Evolutionary conservation across 1,139 yeast species (phyloP).

Genomic region (Magnusiomyces sp.): DNA sequence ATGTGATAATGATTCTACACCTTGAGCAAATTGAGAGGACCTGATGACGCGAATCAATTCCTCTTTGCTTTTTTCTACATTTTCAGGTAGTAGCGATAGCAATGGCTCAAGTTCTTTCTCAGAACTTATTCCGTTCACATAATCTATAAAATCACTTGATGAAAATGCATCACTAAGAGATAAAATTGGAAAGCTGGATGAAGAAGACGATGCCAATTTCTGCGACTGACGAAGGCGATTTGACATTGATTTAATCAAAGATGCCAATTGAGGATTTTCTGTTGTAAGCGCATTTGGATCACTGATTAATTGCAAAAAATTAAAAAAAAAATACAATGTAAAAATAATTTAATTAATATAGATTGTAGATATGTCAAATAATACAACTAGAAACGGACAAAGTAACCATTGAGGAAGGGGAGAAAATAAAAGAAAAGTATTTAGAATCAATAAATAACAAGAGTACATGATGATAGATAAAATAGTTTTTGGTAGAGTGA

Average conservation of each 20-base stretch:
- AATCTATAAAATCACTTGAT: conserved; percentile 33
- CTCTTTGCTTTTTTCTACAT: conserved; percentile 35
- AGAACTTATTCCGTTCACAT: conserved; percentile 35
- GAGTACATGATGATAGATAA: too few species aligned
- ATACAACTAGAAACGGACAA: too few species aligned
- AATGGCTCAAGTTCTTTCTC: conserved; percentile 33
- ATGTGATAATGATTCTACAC: conserved; percentile 38
- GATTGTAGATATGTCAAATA: too few species aligned
- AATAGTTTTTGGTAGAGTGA: background rate
- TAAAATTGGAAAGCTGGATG: conserved; percentile 19
- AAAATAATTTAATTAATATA: background rate
- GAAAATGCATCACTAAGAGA: conserved; percentile 38
- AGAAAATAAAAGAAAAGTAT: too few species aligned
- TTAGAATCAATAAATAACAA: too few species aligned
- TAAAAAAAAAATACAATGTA: background rate
- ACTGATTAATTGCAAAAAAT: too few species aligned
- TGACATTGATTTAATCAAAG: background rate
- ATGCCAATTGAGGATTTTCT: background rate
- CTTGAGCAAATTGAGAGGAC: conserved; percentile 47
- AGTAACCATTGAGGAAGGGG: too few species aligned
- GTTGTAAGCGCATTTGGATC: too few species aligned
- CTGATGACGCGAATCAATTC: conserved; percentile 41
- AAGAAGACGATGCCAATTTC: conserved; percentile 1
- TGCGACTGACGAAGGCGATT: too few species aligned
- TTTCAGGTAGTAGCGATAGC: conserved; percentile 40